phyloP scores from a whole-genome alignment of 169 alveolate genomes.

The Eimeria maxima region DNA sequence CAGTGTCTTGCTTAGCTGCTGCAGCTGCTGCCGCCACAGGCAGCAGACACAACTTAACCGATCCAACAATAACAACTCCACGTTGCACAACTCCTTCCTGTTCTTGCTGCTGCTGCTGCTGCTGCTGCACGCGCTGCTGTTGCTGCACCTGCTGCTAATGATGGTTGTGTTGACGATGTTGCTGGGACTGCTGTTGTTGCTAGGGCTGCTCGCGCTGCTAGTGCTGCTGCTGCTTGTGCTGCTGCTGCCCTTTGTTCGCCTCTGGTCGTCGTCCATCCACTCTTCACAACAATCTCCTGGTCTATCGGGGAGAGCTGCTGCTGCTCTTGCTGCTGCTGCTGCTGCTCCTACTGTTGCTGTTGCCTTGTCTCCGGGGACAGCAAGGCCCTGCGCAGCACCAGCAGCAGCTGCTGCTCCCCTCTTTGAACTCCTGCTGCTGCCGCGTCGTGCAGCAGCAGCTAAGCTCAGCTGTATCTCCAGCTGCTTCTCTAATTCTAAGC shows the following conservation, averaged over 20 bases:
- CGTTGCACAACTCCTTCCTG: not conserved
- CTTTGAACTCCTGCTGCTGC: not conserved
- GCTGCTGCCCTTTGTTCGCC: not conserved
- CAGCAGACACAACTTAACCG: not conserved
- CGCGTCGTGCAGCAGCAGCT: slow-evolving; percentile 47
- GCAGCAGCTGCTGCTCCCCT: slow-evolving; percentile 32
- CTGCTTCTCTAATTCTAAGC: slow-evolving; percentile 22
- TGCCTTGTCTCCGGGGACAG: not conserved
- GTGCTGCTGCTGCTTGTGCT: slow-evolving; percentile 70
- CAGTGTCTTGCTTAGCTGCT: not conserved
- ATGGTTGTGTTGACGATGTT: not conserved
- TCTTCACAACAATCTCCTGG: not conserved
- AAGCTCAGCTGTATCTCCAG: slow-evolving; percentile 18
- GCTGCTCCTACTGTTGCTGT: slow-evolving; percentile 47
- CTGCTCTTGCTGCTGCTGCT: slow-evolving; percentile 25
- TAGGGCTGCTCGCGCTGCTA: not conserved
- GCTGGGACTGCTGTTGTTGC: not conserved
- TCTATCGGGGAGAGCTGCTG: not conserved
- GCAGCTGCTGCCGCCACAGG: slow-evolving; percentile 6
- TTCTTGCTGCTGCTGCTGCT: slow-evolving; percentile 13
- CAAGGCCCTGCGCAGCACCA: not conserved
- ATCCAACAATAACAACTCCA: slow-evolving; percentile 24
- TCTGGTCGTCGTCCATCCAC: not conserved
- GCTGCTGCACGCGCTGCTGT: slow-evolving; percentile 16
- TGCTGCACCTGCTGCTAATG: not conserved